Evolutionary conservation across 345 rosid species (phyloP).

Genomic region (Eucalyptus caleyi): DNA sequence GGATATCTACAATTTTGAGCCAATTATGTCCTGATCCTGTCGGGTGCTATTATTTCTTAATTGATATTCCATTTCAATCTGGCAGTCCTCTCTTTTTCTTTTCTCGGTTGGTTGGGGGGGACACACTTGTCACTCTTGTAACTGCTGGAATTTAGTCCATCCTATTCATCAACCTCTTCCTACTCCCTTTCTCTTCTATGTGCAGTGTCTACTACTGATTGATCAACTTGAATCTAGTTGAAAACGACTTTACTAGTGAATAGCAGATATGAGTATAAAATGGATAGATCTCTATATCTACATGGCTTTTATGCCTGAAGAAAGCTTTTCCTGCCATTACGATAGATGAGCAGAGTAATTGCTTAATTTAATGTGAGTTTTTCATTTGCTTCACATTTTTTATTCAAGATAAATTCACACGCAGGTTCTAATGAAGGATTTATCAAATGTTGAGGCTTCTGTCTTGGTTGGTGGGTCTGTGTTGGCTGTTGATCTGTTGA

Average conservation of each 20-base stretch:
- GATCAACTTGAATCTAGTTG: background rate
- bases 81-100: background rate
- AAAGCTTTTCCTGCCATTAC: background rate
- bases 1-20: background rate
- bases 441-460: constrained; percentile 86
- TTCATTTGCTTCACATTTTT: background rate
- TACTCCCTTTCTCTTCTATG: background rate
- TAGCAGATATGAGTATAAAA: background rate
- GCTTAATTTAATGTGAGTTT: background rate
- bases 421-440: constrained; percentile 90
- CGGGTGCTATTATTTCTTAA: background rate
- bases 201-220: background rate
- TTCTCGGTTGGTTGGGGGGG: background rate
- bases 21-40: background rate
- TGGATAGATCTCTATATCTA: background rate
- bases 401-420: background rate
- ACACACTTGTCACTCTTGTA: background rate
- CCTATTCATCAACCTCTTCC: background rate
- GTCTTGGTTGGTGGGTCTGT: constrained; percentile 98
- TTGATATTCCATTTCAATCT: background rate
- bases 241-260: background rate
- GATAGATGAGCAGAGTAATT: background rate
- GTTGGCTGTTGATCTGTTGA: constrained; percentile 93
- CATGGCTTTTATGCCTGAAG: background rate
- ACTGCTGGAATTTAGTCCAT: background rate